Evolutionary conservation across 768 basidiomycete species (phyloP), one percentile per base, ranked within the genome.

Genomic region (Lactarius hatsudake): DNA sequence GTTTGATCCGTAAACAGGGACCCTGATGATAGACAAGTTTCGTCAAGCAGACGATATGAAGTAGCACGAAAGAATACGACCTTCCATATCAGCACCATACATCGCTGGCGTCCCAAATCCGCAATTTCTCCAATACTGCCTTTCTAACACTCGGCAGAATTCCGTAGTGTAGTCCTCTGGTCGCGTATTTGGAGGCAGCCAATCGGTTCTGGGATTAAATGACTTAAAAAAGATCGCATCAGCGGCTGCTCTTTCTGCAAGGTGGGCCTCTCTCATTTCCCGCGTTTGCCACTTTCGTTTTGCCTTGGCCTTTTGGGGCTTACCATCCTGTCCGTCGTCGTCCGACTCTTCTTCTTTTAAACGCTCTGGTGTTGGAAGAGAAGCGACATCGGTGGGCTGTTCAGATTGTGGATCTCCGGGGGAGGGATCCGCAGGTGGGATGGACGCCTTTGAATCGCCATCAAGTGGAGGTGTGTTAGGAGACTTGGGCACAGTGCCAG

Each of bases 31-130:
- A 38, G 51, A 34, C 17, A 20, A 38, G 36, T 62, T 12, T 48
- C 18, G 55, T 48, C 5, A 42, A 57, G 56, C 34, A 42, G 38
- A 45, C 56, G 55, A 38, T 7, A 20, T 26, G 1, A 62, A 42
- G 20, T 18, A 20, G 18, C 23, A 51, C 51, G 30, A 17, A 13
- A 59, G 30, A 63, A 34, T 71, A 79, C 85, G 69, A 90, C 95
- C 96, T 80, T 90, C 86, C 68, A 94, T 89, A 76, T 99, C 97
- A 4, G 97, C 97, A 23, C 96, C 97, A 77, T 99, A 99, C 96
- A 94, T 96, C 3, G 96, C 87, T n/a, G 95, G 83, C 69, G 88
- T 91, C 5, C 94, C 93, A 4, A 96, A 76, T 0, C 94, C 88
- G 76, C 93, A 87, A 70, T 91, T 94, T 62, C 95, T 82, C 97